Evolutionary conservation across 352 stramenopile genomes (phyloP), one percentile per base, ranked within the genome.

Genomic region (Globisporangium irregulare): DNA sequence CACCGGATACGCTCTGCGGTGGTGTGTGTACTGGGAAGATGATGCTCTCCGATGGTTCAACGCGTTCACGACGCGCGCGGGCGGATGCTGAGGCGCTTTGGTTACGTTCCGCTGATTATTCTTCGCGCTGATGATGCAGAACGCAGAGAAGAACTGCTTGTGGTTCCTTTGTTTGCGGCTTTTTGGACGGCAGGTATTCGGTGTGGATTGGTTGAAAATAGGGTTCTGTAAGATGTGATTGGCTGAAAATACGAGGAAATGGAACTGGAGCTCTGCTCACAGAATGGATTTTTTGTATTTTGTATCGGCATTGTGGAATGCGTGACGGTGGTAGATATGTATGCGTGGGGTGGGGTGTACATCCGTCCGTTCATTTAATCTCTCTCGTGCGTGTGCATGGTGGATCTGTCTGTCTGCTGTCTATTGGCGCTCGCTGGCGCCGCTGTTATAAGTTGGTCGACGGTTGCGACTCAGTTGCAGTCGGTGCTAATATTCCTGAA

Each of bases 61-160:
- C 43, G 3, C 20, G 38, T 48, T 48, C 38, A 48, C 38, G 34
- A 1, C 34, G 38, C 38, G 36, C 38, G 7, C 14, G 34, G 12
- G 34, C 34, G 34, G 12, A 9, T 9, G 34, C 4, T 48, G 12
- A n/a, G 12, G 38, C 38, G 12, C 38, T 46, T 15, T n/a, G 22
- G 22, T 24, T 24, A 24, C 22, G 22, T 24, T 24, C 22, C 22
- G 55, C 55, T 60, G 55, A 60, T 60, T 60, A 46, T 60, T 46
- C 54, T 60, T 15, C 5, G 25, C 24, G n/a, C 27, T 38, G 9
- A 14, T 60, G 55, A 60, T 46, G 29, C 9, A 20, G 36, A 15
- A 60, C 27, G 29, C 9, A 20, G 36, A 15, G 36, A 46, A 15
- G 36, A 46, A 15, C 1, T 18, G 36, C 12, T 46, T 46, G 36